Conservation (phyloP, 2,329 filamentous ascomycete genomes). For the Cercospora canescens region DNA sequence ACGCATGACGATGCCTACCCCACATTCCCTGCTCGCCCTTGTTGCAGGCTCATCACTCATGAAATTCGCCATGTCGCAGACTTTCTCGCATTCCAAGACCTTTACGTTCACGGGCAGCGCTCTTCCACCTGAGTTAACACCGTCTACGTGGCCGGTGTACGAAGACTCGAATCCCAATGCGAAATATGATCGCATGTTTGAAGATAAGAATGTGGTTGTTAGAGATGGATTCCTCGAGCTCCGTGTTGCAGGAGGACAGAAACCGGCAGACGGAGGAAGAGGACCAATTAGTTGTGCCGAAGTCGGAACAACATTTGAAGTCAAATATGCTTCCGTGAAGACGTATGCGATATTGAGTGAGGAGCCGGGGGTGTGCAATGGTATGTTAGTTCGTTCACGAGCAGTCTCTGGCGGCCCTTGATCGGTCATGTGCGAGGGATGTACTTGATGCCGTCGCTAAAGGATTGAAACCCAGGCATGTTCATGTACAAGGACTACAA, state of each 20-base stretch:
- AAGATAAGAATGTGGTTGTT: constrained; percentile 8
- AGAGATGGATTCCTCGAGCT: constrained; percentile 19
- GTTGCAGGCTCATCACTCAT: not conserved
- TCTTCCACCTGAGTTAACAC: constrained; percentile 2
- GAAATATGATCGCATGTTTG: not conserved
- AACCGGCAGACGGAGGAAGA: not conserved
- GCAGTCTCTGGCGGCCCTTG: not conserved
- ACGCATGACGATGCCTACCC: not conserved
- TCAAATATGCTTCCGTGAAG: constrained; percentile 19
- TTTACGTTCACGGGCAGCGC: constrained; percentile 6
- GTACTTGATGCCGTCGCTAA: not conserved
- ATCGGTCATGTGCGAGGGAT: not conserved
- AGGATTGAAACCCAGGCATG: constrained; percentile 10
- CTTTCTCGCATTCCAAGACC: constrained; percentile 8
- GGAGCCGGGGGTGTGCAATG: constrained; percentile 11
- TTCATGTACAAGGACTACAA: constrained; percentile 25
- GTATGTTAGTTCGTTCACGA: constrained; percentile 11
- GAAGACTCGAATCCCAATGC: constrained; percentile 4
- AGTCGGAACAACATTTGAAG: constrained; percentile 16
- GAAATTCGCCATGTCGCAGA: not conserved
- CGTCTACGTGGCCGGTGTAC: not conserved
- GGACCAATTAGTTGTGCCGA: constrained; percentile 18
- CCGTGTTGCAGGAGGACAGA: constrained; percentile 16
- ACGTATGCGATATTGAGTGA: constrained; percentile 17
- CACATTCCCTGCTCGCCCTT: not conserved